These are phyloP conservation scores for Puccinia polysora DNA, from an alignment of 1,284 basidiomycete genomes.

Conservation along the genomic window DNA sequence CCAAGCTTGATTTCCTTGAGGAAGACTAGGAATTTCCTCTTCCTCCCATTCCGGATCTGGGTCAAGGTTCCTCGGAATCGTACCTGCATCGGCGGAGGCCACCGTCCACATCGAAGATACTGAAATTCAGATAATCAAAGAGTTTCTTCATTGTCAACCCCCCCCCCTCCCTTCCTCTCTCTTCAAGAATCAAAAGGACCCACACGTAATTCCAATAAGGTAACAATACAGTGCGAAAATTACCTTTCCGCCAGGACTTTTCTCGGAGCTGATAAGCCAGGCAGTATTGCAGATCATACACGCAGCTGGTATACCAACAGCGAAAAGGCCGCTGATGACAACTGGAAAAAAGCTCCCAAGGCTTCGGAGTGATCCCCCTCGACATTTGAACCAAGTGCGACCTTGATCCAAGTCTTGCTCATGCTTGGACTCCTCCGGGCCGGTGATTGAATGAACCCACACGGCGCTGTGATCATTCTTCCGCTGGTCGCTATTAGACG, in stretches of 20 bases:
- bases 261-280: conserved; percentile 9
- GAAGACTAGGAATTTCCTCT: not conserved
- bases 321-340: conserved; percentile 1
- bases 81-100: conserved; percentile 23
- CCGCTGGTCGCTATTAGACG: too few species aligned
- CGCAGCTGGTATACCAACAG: conserved; percentile 1
- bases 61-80: conserved; percentile 20
- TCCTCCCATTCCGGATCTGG: not conserved
- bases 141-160: too few species aligned
- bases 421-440: too few species aligned
- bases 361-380: not conserved
- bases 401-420: too few species aligned
- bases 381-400: not conserved
- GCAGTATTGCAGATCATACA: conserved; percentile 5
- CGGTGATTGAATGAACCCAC: too few species aligned
- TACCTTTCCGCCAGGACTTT: not conserved
- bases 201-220: conserved; percentile 21
- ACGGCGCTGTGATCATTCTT: too few species aligned
- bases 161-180: too few species aligned
- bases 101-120: conserved; percentile 36
- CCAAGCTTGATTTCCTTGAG: not conserved
- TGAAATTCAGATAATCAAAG: not conserved
- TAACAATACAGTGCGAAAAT: conserved; percentile 19
- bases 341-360: not conserved
- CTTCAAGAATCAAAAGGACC: not conserved